phyloP scores from a whole-genome alignment of 352 stramenopile genomes.

The Phytophthora europaea region DNA sequence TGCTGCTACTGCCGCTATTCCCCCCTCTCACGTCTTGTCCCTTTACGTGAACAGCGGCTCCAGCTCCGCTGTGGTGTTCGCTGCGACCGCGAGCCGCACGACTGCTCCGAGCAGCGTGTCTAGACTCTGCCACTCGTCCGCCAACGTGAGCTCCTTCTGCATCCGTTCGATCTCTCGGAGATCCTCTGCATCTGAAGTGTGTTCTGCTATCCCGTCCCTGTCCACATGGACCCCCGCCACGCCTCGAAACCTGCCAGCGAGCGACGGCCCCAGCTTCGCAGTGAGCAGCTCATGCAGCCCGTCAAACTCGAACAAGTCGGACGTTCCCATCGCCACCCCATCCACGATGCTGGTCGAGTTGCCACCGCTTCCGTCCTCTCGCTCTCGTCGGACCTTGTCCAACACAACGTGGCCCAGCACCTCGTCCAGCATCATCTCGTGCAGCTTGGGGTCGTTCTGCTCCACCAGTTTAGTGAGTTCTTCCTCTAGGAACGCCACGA shows the following conservation, averaged over 20 bases:
- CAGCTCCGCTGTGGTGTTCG: conserved; percentile 44
- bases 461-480: conserved; percentile 37
- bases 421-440: conserved; percentile 34
- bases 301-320: conserved; percentile 36
- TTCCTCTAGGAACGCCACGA: conserved; percentile 41
- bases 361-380: background rate
- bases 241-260: conserved; percentile 13
- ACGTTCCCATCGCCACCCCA: conserved; percentile 28
- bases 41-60: conserved; percentile 29
- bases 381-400: conserved; percentile 30
- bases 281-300: conserved; percentile 34
- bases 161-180: conserved; percentile 23
- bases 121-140: conserved; percentile 31
- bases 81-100: conserved; percentile 29
- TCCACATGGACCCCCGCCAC: conserved; percentile 32
- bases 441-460: conserved; percentile 33
- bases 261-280: conserved; percentile 5
- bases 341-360: conserved; percentile 29
- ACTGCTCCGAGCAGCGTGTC: conserved; percentile 47
- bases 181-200: conserved; percentile 20
- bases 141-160: conserved; percentile 28
- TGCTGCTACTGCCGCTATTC: no score
- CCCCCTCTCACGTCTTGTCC: background rate
- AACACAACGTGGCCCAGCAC: conserved; percentile 43
- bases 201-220: conserved; percentile 18